Evolutionary conservation across 768 basidiomycete genomes (phyloP), one percentile per base, ranked within the genome.

Genomic region (Kockovaella imperatae): DNA sequence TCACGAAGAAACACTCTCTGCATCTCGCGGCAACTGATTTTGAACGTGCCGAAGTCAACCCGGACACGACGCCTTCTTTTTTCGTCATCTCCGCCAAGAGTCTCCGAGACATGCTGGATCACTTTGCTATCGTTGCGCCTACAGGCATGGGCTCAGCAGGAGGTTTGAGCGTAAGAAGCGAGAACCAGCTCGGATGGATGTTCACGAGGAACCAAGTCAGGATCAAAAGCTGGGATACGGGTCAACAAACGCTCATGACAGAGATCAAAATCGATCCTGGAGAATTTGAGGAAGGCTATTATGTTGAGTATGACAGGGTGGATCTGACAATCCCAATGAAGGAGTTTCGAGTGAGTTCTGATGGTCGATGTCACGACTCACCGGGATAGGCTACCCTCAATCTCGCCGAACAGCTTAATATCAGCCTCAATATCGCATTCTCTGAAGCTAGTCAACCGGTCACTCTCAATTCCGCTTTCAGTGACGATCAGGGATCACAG

Each of bases 181-280:
- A 68, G 36, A 60, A 59, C 50, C 63, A 67, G 39, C 56, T 71
- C 4, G 60, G 67, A 2, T 71, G 69, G 69, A 60, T 66, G 56
- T 71, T 69, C 47, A 52, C 55, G 2, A 48, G 49, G 36, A 20
- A 57, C 1, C 56, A 68, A 48, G 56, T 71, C 20, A 59, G 59
- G 47, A 47, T 71, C 11, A 68, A 66, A 39, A 66, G 57, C 24
- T 64, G 58, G 59, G 69, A 67, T 43, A 60, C 57, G n/a, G 60
- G 56, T 5, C 36, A 36, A 28, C 10, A 52, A 35, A 52, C 53
- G 3, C 36, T 71, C 25, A 47, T 47, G 20, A 71, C 69, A 4
- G 64, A 65, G 52, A 67, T 71, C 35, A 62, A 56, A 26, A 58
- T 71, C 13, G 55, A 59, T 36, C 39, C 47, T 18, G 52, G 47